These are phyloP conservation scores for Chrysoporthe puriensis DNA, from an alignment of 2,329 filamentous ascomycete genomes.

Conservation along the genomic window DNA sequence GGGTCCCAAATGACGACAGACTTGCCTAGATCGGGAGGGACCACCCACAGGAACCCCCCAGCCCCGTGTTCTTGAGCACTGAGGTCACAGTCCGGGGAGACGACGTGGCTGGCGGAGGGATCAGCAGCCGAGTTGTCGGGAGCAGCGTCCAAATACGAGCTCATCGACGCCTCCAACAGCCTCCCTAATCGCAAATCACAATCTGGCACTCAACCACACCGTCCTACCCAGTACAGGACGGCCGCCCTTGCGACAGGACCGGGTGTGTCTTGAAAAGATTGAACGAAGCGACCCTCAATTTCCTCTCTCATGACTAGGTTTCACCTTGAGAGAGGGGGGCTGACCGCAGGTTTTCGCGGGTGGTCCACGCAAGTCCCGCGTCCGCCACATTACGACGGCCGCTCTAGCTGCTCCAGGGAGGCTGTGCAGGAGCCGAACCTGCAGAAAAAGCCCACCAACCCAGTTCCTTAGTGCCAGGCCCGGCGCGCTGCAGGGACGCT, in stretches of 20 bases:
- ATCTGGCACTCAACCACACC: too few species aligned
- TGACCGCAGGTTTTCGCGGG: neutral
- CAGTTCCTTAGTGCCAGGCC: neutral
- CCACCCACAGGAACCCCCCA: too few species aligned
- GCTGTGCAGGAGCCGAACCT: neutral
- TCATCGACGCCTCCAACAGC: neutral
- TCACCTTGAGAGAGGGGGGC: neutral
- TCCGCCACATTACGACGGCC: constrained; percentile 6
- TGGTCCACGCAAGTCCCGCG: neutral
- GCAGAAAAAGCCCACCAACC: neutral
- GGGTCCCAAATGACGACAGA: neutral
- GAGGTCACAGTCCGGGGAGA: neutral
- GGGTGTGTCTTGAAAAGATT: neutral
- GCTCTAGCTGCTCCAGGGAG: neutral
- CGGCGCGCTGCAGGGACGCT: neutral
- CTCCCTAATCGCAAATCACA: too few species aligned
- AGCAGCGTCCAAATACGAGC: neutral
- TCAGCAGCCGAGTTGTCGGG: neutral
- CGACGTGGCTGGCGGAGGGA: constrained; percentile 7
- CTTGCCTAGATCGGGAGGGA: too few species aligned
- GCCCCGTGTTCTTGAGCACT: neutral
- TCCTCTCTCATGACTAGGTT: neutral
- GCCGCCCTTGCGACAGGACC: neutral
- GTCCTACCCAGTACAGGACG: neutral
- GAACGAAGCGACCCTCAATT: neutral